These are phyloP conservation scores for Paramyrothecium roridum DNA, from an alignment of 2,329 filamentous ascomycete species.

Conservation along the genomic window DNA sequence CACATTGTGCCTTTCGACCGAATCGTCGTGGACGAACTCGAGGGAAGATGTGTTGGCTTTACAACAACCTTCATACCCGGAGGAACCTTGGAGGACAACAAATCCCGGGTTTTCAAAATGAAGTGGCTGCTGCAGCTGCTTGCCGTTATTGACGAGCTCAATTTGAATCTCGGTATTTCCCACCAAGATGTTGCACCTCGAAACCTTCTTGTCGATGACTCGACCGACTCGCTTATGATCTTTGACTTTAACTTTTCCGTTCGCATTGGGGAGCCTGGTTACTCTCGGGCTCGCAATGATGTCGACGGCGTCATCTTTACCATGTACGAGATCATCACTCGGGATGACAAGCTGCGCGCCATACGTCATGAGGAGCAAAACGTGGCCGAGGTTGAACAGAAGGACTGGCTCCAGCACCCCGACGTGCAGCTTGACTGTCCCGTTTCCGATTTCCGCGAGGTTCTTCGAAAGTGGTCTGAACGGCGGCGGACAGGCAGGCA, in stretches of 20 bases:
- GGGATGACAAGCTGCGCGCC: conserved; percentile 16
- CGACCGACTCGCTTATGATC: conserved; percentile 26
- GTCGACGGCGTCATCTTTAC: conserved; percentile 33
- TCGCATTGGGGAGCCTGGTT: conserved; percentile 12
- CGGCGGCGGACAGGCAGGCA: conserved; percentile 5
- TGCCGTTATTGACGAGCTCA: conserved; percentile 25
- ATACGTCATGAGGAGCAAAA: conserved; percentile 20
- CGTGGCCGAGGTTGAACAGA: conserved; percentile 8
- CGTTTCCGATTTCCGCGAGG: conserved; percentile 17
- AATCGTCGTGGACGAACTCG: conserved; percentile 28
- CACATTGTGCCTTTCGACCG: conserved; percentile 32
- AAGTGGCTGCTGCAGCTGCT: conserved; percentile 33
- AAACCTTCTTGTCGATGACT: conserved; percentile 31
- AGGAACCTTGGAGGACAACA: conserved; percentile 26
- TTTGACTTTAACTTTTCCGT: conserved; percentile 32
- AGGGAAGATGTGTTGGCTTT: conserved; percentile 31
- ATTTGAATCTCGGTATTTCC: conserved; percentile 28
- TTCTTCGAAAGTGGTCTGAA: conserved; percentile 18
- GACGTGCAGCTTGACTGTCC: conserved; percentile 25
- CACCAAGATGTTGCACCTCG: conserved; percentile 35
- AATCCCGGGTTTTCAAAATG: conserved; percentile 28
- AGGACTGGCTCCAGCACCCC: conserved; percentile 26
- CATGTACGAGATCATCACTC: conserved; percentile 33
- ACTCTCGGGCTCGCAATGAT: conserved; percentile 21
- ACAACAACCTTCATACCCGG: conserved; percentile 30